Base-by-base conservation (phyloP, 805 yeast genomes). In the Yarrowia porcina region DNA sequence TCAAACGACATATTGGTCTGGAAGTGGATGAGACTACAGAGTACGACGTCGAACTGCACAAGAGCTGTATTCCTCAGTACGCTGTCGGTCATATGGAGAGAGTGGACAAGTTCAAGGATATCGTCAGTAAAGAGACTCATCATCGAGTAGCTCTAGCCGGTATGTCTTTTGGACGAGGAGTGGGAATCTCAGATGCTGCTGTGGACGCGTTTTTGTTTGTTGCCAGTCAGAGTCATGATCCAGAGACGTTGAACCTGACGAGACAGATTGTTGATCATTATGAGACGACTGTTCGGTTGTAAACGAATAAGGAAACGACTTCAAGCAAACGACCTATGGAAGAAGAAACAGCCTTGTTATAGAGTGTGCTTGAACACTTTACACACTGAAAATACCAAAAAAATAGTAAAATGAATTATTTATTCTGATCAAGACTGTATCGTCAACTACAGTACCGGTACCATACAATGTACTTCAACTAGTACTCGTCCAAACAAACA, bases 171-270 rank as follows among this genome's bases (percentile, higher is more conserved):
- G 88, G 90, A 9, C 83, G 81, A 45, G 93, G 96, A 0, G 85
- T 90, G 9, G 97, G 97, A 0, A 92, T 92, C 1, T 96, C 97
- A 1, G 97, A 92, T 74, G 87, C 92, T 66, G 86, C 90, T 0
- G 73, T 82, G 32, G 84, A 85, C 69, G 82, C 87, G 3, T 79
- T 88, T 61, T 80, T 79, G 54, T 82, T 79, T 63, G 94, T 92
- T 5, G 67, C 72, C n/a, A 65, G 74, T 38, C 71, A 74, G 67
- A 54, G 66, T 75, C 21, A 66, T 67, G 66, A 67, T 70, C 64
- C 68, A 70, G 28, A 69, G 67, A 63, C 73, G 73, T 13, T 69
- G 66, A 63, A 72, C 64, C 63, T 74, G 68, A 64, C 66, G 69
- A 65, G 67, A 67, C 61, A 70, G 72, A 64, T 66, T 67, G 67